These are phyloP conservation scores for Thamnidium elegans DNA, from an alignment of 192 early-diverging fungal species.

Conservation along the genomic window DNA sequence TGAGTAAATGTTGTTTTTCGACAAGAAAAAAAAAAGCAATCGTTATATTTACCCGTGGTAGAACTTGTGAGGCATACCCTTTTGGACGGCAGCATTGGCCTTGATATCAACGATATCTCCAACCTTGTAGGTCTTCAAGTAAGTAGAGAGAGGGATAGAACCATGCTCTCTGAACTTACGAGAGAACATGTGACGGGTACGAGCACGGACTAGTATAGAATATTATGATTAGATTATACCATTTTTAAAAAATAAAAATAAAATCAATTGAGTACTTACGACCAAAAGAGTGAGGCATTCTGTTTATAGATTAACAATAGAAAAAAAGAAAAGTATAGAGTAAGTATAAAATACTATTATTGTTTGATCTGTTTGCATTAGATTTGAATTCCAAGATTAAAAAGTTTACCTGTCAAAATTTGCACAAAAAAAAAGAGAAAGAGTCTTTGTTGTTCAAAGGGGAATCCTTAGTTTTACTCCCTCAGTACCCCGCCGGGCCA, in stretches of 20 bases:
- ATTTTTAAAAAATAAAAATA: neutral
- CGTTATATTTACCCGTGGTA: constrained; percentile 84
- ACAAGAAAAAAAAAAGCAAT: neutral
- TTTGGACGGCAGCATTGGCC: constrained; percentile 98
- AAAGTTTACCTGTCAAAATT: constrained; percentile 13
- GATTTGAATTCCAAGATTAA: neutral
- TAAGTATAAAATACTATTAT: neutral
- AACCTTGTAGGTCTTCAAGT: constrained; percentile 97
- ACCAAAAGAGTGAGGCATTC: constrained; percentile 39
- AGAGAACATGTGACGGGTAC: constrained; percentile 97
- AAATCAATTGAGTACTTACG: constrained; percentile 21
- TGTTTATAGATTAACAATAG: neutral
- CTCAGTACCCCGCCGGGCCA: no score
- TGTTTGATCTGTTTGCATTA: neutral
- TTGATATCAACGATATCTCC: constrained; percentile 99
- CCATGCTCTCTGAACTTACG: constrained; percentile 97
- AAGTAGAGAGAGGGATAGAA: constrained; percentile 91
- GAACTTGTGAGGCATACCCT: constrained; percentile 99
- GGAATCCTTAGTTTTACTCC: neutral
- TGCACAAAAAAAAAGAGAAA: constrained; percentile 7
- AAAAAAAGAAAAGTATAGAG: constrained; percentile 10
- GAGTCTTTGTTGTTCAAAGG: neutral
- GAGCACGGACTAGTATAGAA: constrained; percentile 68
- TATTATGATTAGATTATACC: no score
- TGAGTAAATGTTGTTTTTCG: neutral